Percentiles rank a stretch among this genome's conserved stretches.
These are phyloP conservation scores for Leptographium procerum DNA, from an alignment of 2,329 filamentous ascomycete genomes.

Conservation along the genomic window DNA sequence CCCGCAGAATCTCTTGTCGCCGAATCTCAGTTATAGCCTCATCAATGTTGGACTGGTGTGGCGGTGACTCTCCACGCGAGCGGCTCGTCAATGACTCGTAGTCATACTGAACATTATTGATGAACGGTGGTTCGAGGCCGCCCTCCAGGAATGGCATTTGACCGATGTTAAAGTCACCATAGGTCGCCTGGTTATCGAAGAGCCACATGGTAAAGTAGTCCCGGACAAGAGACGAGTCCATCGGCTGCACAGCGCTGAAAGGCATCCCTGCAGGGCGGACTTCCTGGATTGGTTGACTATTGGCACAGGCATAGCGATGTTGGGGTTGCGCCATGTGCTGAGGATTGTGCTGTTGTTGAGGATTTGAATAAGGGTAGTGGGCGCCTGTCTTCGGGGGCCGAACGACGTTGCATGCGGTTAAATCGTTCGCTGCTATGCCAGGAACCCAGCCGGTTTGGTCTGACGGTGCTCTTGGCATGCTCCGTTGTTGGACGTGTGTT, in stretches of 20 bases:
- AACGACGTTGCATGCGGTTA: neutral
- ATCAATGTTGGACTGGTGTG: slow-evolving; percentile 26
- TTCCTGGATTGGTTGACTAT: neutral
- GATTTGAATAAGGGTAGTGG: neutral
- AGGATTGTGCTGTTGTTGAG: neutral
- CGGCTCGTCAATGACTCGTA: slow-evolving; percentile 36
- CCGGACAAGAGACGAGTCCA: slow-evolving; percentile 24
- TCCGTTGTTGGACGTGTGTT: neutral
- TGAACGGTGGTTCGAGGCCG: slow-evolving; percentile 38
- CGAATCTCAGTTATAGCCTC: slow-evolving; percentile 33
- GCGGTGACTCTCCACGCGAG: slow-evolving; percentile 34
- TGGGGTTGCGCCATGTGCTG: neutral
- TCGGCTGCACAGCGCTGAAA: slow-evolving; percentile 18
- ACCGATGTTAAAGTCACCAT: slow-evolving; percentile 30
- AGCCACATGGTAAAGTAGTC: slow-evolving; percentile 41
- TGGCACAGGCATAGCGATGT: neutral
- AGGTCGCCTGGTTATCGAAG: slow-evolving; percentile 33
- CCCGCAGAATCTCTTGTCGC: slow-evolving; percentile 31
- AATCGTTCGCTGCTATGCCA: neutral
- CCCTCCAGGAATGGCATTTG: slow-evolving; percentile 36
- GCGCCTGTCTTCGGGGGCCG: neutral
- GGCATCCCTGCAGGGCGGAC: neutral
- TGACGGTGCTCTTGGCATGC: neutral
- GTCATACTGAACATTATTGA: slow-evolving; percentile 39
- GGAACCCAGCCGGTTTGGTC: neutral